Evolutionary conservation across 768 basidiomycete species (phyloP).

Genomic region (Fibroporia radiculosa): DNA sequence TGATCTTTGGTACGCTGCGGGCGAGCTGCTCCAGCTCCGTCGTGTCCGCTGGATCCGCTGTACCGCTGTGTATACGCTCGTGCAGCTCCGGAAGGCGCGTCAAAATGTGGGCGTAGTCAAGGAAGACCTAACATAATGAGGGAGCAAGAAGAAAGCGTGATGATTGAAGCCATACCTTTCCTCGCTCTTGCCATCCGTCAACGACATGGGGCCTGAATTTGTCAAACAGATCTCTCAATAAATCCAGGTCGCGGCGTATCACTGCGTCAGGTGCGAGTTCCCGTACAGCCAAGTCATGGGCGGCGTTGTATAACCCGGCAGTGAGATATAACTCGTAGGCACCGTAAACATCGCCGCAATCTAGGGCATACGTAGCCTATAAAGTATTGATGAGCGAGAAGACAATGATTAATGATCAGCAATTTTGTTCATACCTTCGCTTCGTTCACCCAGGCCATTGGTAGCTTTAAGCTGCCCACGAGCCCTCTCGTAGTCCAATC

Average conservation of each 20-base stretch:
- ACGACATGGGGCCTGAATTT: conserved; percentile 53
- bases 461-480: conserved; percentile 72
- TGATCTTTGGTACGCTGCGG: conserved; percentile 54
- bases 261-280: conserved; percentile 87
- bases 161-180: conserved; percentile 48
- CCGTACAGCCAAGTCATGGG: conserved; percentile 79
- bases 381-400: not conserved
- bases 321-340: conserved; percentile 74
- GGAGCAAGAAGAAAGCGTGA: not conserved
- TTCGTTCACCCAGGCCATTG: conserved; percentile 82
- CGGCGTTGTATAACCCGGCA: conserved; percentile 62
- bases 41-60: conserved; percentile 34
- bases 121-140: conserved; percentile 39
- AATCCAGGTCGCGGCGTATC: conserved; percentile 44
- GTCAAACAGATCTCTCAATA: conserved; percentile 64
- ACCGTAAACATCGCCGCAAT: conserved; percentile 52
- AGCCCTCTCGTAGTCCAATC: conserved; percentile 70
- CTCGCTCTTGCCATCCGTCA: conserved; percentile 75
- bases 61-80: conserved; percentile 31
- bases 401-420: not conserved
- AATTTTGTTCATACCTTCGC: conserved; percentile 52
- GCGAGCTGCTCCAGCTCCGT: conserved; percentile 54
- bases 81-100: conserved; percentile 50
- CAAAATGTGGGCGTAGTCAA: conserved; percentile 67
- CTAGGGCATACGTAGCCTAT: conserved; percentile 62